Evolutionary conservation across 768 basidiomycete species (phyloP), one percentile per base, ranked within the genome.

Genomic region (Piloderma croceum): DNA sequence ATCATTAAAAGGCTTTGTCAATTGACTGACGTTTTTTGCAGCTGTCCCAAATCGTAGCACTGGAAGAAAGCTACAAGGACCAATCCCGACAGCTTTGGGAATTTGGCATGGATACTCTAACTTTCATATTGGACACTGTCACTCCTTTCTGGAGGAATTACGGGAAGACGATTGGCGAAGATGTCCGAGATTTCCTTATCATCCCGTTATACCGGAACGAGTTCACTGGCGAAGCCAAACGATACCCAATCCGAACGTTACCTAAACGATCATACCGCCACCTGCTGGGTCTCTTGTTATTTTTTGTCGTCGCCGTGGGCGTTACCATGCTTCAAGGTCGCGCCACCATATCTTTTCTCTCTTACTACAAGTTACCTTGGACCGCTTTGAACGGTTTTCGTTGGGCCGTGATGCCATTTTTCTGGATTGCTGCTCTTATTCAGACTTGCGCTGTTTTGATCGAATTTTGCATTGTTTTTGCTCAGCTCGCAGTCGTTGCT

Each of bases 1-100:
- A 24, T 22, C 20, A 31, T 39, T n/a, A 23, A 29, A 41, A 38
- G 47, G 18, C 18, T 19, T 33, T 5, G 17, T 31, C 36, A 23
- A 17, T 5, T 25, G 17, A 31, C 12, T 25, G 40, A 39, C 38
- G 13, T 32, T 31, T 35, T 18, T 25, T 43, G 37, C 38, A 88
- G 85, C 67, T 88, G 17, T 85, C 84, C 2, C 68, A 74, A 33
- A 79, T 87, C 29, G 70, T 81, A 7, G 81, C 73, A 3, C 51
- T 88, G 25, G 83, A 88, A 54, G 85, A 88, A 60, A 83, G 78
- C 51, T 87, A 87, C 59, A 76, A 74, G 50, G 82, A 87, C 51
- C 80, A 81, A 43, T 88, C 85, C 47, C 83, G 88, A 49, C 81
- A 85, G 47, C 59, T 89, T 38, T 89, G 84, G 84, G 85, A 87